Evolutionary conservation across 345 rosid genomes (phyloP).

Genomic region (Gossypium sturtianum): DNA sequence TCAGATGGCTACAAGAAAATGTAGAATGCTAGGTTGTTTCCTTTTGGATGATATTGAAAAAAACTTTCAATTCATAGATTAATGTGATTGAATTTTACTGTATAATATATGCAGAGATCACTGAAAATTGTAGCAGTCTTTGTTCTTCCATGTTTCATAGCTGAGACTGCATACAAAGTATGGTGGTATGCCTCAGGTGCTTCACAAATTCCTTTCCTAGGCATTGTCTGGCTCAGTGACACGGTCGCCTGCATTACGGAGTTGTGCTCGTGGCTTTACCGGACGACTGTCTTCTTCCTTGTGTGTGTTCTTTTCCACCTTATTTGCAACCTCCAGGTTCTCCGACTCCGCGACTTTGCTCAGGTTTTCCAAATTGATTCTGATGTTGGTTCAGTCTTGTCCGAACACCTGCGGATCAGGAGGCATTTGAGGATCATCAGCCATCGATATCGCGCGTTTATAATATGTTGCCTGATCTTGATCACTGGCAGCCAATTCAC

Average conservation of each 20-base stretch:
- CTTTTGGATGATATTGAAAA: conserved; percentile 3
- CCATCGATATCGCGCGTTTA: conserved; percentile 67
- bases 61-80: neutral
- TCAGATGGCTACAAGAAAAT: neutral
- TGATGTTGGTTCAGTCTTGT: conserved; percentile 65
- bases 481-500: conserved; percentile 85
- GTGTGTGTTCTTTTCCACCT: conserved; percentile 83
- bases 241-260: conserved; percentile 78
- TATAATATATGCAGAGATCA: conserved; percentile 56
- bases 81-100: neutral
- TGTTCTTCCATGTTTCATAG: conserved; percentile 68
- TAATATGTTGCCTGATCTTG: conserved; percentile 54
- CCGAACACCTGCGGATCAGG: conserved; percentile 80
- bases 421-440: conserved; percentile 87
- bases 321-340: conserved; percentile 89
- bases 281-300: conserved; percentile 70
- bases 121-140: conserved; percentile 61
- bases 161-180: conserved; percentile 74
- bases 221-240: conserved; percentile 74
- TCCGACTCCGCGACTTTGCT: conserved; percentile 82
- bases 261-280: conserved; percentile 84
- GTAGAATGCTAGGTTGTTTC: neutral
- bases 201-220: conserved; percentile 82
- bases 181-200: conserved; percentile 99
- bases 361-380: conserved; percentile 63